These are phyloP conservation scores for Sporormia fimetaria DNA, from an alignment of 495 filamentous ascomycete genomes.

Conservation along the genomic window DNA sequence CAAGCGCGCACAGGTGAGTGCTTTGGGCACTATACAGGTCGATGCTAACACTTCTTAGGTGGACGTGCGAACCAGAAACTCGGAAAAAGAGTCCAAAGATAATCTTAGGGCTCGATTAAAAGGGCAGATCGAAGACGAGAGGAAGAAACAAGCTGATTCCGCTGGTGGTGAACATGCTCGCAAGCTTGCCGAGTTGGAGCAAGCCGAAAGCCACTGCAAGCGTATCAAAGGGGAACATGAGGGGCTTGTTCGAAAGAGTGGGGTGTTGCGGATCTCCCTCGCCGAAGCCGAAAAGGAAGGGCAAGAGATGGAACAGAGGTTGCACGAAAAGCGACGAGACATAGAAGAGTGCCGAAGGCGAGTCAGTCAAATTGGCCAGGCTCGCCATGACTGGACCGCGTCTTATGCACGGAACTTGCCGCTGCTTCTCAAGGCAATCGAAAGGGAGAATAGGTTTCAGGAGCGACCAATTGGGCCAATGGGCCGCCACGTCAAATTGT, in stretches of 20 bases:
- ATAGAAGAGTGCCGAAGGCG: constrained; percentile 36
- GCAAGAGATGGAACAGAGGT: constrained; percentile 28
- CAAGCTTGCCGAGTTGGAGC: constrained; percentile 33
- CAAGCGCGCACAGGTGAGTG: background rate
- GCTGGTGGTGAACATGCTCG: constrained; percentile 28
- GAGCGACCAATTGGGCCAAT: constrained; percentile 74
- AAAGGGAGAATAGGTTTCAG: constrained; percentile 52
- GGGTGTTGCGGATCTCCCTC: no score
- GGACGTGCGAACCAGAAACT: constrained; percentile 40
- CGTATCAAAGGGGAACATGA: constrained; percentile 32
- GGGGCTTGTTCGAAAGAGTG: no score
- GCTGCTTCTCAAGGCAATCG: constrained; percentile 53
- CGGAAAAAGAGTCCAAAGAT: constrained; percentile 29
- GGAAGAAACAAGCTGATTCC: constrained; percentile 26
- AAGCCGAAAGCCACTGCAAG: constrained; percentile 32
- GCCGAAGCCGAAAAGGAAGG: constrained; percentile 34
- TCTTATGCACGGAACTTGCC: constrained; percentile 54
- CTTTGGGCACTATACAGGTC: background rate
- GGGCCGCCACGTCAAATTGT: constrained; percentile 59
- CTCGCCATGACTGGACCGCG: constrained; percentile 39
- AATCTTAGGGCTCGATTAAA: no score
- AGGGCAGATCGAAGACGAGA: constrained; percentile 24
- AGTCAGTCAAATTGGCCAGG: constrained; percentile 41
- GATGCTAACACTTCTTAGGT: constrained; percentile 16
- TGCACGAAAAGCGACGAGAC: constrained; percentile 29